phyloP scores from a whole-genome alignment of 352 stramenopile species.

The Phytophthora podocarpi region DNA sequence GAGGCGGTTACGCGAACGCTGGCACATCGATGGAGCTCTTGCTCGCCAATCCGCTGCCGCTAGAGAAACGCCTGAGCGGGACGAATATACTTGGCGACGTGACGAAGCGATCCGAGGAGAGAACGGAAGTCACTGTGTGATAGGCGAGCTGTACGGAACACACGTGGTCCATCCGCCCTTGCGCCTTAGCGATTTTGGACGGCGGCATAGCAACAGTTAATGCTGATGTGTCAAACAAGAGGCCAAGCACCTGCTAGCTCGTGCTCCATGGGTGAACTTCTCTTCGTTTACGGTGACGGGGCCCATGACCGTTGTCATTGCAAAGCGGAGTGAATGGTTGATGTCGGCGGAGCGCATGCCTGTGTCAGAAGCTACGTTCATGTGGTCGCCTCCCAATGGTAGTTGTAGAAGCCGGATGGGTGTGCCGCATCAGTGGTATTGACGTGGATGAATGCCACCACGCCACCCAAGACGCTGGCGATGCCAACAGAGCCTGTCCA shows the following conservation, averaged over 20 bases:
- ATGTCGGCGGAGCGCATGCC: too few species aligned
- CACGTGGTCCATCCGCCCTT: neutral
- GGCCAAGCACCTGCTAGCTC: conserved; percentile 3
- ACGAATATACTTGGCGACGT: conserved; percentile 1
- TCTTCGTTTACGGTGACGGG: conserved; percentile 19
- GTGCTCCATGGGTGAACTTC: conserved; percentile 24
- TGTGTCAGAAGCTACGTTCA: conserved; percentile 9
- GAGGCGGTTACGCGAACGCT: neutral
- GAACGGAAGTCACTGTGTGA: neutral
- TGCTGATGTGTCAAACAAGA: conserved; percentile 15
- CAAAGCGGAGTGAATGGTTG: too few species aligned
- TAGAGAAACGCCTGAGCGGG: neutral
- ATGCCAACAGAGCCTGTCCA: conserved; percentile 5
- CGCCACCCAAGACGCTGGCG: conserved; percentile 18
- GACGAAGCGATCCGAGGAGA: neutral
- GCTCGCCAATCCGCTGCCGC: neutral
- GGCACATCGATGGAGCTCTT: neutral
- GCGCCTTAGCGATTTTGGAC: neutral
- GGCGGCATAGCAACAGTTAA: conserved; percentile 4
- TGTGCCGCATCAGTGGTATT: too few species aligned
- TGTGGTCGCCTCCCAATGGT: conserved; percentile 35
- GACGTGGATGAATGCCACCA: conserved; percentile 14
- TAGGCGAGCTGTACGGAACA: neutral
- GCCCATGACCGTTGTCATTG: conserved; percentile 14
- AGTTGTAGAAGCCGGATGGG: conserved; percentile 19